Evolutionary conservation across 2,329 filamentous ascomycete species (phyloP).

Genomic region (Botrytis galanthina): DNA sequence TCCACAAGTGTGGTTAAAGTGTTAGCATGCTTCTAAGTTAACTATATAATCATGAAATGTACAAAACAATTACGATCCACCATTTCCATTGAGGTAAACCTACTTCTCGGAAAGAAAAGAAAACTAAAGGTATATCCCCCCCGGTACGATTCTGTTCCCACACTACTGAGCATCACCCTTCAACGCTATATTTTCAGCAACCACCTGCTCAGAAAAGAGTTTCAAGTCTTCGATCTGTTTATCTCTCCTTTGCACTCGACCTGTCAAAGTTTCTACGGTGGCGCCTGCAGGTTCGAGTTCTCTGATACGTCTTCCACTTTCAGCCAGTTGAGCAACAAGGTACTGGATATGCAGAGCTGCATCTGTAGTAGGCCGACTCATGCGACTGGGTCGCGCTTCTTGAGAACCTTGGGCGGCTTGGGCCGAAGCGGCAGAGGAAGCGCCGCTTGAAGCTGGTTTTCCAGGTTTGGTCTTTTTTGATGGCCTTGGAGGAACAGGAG

Average conservation of each 20-base stretch:
- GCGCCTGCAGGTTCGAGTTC: neutral
- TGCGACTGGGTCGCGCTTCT: neutral
- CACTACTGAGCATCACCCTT: neutral
- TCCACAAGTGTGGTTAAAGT: neutral
- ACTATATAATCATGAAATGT: neutral
- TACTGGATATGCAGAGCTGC: conserved; percentile 12
- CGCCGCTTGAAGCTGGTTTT: no score
- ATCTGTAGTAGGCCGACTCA: neutral
- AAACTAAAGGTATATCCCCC: neutral
- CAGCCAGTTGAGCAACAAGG: conserved; percentile 2
- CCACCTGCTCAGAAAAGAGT: neutral
- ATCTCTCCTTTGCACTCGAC: neutral
- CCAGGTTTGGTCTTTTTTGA: neutral
- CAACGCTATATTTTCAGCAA: neutral
- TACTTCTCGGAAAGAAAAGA: neutral
- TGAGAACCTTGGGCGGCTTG: neutral
- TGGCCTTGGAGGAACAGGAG: neutral
- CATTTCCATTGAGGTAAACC: neutral
- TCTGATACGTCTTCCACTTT: neutral
- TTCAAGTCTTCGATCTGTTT: neutral
- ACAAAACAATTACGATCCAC: neutral
- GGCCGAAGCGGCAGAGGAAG: neutral
- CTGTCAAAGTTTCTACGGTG: neutral
- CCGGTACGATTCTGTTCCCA: neutral
- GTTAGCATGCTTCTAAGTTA: neutral